Evolutionary conservation across 805 yeast species (phyloP).

Genomic region (Suhomyces sp.): DNA sequence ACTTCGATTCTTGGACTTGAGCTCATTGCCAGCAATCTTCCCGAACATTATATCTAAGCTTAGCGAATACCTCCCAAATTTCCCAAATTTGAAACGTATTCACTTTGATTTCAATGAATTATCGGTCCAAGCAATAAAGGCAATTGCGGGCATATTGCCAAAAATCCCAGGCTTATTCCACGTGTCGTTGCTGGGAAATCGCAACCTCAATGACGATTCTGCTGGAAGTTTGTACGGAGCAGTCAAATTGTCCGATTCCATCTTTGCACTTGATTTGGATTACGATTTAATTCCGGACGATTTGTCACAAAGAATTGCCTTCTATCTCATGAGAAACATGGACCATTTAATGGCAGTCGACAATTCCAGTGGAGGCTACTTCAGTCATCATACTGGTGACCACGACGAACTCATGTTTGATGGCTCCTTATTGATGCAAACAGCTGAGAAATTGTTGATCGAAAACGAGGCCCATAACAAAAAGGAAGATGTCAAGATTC

Average conservation of each 20-base stretch:
- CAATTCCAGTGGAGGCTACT: slow-evolving; percentile 15
- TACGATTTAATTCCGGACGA: slow-evolving; percentile 52
- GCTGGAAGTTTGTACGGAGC: slow-evolving; percentile 51
- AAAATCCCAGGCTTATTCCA: slow-evolving; percentile 48
- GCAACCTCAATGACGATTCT: slow-evolving; percentile 40
- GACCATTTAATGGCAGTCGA: slow-evolving; percentile 33
- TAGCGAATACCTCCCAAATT: slow-evolving; percentile 44
- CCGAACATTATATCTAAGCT: slow-evolving; percentile 49
- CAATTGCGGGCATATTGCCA: slow-evolving; percentile 48
- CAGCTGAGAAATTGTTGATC: slow-evolving; percentile 64
- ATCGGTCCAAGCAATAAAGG: slow-evolving; percentile 45
- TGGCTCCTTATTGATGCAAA: slow-evolving; percentile 69
- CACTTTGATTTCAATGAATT: slow-evolving; percentile 56
- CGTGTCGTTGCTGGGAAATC: slow-evolving; percentile 54
- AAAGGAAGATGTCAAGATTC: slow-evolving; percentile 36
- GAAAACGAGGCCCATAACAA: slow-evolving; percentile 19
- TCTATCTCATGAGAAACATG: slow-evolving; percentile 57
- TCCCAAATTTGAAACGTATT: slow-evolving; percentile 45
- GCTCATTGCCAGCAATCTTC: slow-evolving; percentile 50
- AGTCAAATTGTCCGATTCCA: slow-evolving; percentile 43
- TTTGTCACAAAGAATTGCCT: slow-evolving; percentile 52
- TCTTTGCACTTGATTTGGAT: slow-evolving; percentile 52
- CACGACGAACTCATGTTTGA: slow-evolving; percentile 69
- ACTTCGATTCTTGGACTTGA: slow-evolving; percentile 50
- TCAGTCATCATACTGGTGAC: slow-evolving; percentile 53